A percentile compares a stretch with the other conserved stretches of the same genome.
These are phyloP conservation scores for Boletus bicolor DNA, from an alignment of 768 basidiomycete species.

Conservation along the genomic window DNA sequence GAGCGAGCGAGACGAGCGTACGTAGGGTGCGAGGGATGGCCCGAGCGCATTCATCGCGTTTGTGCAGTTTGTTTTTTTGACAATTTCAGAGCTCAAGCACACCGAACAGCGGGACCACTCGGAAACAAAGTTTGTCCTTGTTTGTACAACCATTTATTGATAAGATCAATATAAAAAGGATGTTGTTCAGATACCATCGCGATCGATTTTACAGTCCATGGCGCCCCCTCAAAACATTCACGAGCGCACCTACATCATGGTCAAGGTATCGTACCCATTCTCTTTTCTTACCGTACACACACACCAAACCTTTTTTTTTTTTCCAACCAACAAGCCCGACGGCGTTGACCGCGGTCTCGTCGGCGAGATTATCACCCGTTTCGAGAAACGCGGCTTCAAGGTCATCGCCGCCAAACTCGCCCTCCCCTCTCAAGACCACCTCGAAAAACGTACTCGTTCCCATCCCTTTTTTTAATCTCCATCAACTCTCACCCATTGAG, in stretches of 20 bases:
- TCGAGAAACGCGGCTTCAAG: conserved; percentile 99
- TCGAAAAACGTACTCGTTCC: conserved; percentile 73
- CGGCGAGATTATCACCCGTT: conserved; percentile 92
- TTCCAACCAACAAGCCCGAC: conserved; percentile 68
- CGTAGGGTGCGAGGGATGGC: conserved; percentile 69
- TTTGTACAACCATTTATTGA: conserved; percentile 33
- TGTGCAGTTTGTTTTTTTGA: neutral
- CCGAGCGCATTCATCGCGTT: conserved; percentile 51
- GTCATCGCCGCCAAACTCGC: conserved; percentile 92
- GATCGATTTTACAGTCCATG: conserved; percentile 41
- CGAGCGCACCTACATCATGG: conserved; percentile 99
- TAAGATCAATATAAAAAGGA: conserved; percentile 24
- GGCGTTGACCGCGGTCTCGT: conserved; percentile 96
- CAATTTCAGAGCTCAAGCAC: neutral
- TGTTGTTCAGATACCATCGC: conserved; percentile 20
- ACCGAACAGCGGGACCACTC: conserved; percentile 11
- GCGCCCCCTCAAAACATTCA: conserved; percentile 27
- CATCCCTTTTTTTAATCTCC: neutral
- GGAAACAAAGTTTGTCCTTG: conserved; percentile 39
- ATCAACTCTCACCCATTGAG: too few species aligned
- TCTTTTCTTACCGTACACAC: too few species aligned
- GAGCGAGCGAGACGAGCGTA: conserved; percentile 67
- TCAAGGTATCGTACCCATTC: conserved; percentile 63
- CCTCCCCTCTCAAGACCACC: conserved; percentile 74
- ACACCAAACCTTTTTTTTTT: too few species aligned